Evolutionary conservation across 257 asterid species (phyloP).

Genomic region (Solanum medicagineum): DNA sequence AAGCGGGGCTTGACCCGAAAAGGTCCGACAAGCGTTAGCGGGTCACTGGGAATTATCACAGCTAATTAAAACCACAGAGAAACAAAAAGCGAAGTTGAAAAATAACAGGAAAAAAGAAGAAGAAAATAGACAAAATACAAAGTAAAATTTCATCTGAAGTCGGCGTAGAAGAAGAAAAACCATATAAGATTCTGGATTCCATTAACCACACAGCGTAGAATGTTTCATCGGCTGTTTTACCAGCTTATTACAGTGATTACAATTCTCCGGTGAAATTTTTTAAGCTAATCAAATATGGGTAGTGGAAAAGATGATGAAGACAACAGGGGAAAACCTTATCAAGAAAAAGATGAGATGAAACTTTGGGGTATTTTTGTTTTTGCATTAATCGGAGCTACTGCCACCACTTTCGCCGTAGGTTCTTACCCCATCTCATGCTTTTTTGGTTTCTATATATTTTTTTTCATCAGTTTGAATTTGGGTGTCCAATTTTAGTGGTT

Average conservation of each 20-base stretch:
- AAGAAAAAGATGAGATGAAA: conserved; percentile 33
- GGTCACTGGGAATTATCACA: not conserved
- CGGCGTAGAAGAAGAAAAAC: not conserved
- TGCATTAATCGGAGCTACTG: conserved; percentile 77
- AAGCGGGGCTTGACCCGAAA: not conserved
- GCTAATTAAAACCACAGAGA: not conserved
- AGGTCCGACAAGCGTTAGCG: not conserved
- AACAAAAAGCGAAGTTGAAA: not conserved
- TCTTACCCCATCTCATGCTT: not conserved
- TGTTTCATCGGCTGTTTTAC: not conserved
- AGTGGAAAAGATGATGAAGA: conserved; percentile 1
- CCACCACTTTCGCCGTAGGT: conserved; percentile 66
- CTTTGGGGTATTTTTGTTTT: conserved; percentile 53
- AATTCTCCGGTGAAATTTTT: not conserved
- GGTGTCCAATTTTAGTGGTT: not conserved
- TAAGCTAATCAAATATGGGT: not conserved
- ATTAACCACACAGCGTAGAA: not conserved
- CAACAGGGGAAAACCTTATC: conserved; percentile 24
- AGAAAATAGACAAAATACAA: not conserved
- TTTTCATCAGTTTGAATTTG: not conserved
- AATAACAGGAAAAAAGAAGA: too few relatives aligned
- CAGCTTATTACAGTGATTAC: not conserved
- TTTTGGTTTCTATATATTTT: not conserved
- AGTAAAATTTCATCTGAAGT: not conserved
- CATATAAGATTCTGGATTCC: not conserved